Percentiles rank a stretch among this genome's conserved stretches.
phyloP scores from a whole-genome alignment of 1,139 yeast species.

The Suhomyces terraborum region DNA sequence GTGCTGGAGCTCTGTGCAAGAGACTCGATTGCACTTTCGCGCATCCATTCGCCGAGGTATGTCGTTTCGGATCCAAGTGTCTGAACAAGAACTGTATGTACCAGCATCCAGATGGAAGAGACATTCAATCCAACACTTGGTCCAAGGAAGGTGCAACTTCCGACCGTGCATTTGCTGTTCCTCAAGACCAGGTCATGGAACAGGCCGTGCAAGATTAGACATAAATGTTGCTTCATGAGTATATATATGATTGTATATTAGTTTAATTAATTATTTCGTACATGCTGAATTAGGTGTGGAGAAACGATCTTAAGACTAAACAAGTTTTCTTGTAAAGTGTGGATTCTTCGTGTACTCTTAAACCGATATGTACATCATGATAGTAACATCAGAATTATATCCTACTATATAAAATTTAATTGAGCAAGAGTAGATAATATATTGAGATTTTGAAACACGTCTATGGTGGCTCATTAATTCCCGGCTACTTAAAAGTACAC shows the following conservation, averaged over 20 bases:
- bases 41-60: slow-evolving; percentile 76
- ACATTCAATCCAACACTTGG: slow-evolving; percentile 47
- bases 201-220: slow-evolving; percentile 53
- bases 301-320: too few relatives aligned
- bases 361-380: too few relatives aligned
- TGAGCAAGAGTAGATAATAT: too few relatives aligned
- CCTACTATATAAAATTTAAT: too few relatives aligned
- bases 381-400: too few relatives aligned
- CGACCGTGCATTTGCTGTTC: slow-evolving; percentile 71
- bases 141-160: slow-evolving; percentile 37
- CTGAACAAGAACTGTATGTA: slow-evolving; percentile 68
- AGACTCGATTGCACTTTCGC: slow-evolving; percentile 80
- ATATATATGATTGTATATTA: slow-evolving; percentile 1
- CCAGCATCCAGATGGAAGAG: slow-evolving; percentile 78
- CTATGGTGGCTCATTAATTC: too few relatives aligned
- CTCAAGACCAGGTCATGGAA: slow-evolving; percentile 75
- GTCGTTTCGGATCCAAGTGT: slow-evolving; percentile 79
- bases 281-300: too few relatives aligned
- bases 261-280: slow-evolving; percentile 1
- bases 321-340: too few relatives aligned
- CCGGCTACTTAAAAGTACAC: too few relatives aligned
- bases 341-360: too few relatives aligned
- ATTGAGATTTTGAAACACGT: too few relatives aligned
- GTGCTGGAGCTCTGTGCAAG: slow-evolving; percentile 75
- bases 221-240: background rate